phyloP scores from a whole-genome alignment of 192 early-diverging fungal genomes.

The Coemansia sp. region DNA sequence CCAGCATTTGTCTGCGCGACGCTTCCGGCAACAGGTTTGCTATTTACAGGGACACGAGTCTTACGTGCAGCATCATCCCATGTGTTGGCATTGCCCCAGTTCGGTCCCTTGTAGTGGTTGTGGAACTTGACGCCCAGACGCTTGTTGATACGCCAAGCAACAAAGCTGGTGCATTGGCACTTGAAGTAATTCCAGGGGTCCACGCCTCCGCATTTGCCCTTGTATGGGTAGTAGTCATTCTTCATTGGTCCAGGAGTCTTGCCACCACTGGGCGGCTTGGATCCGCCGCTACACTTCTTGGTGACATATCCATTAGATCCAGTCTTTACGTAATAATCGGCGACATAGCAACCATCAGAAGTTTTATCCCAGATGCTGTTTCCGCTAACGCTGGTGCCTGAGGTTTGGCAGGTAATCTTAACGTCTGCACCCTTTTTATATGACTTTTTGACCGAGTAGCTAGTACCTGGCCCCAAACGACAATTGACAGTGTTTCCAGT shows the following conservation, averaged over 20 bases:
- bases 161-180: constrained; percentile 51
- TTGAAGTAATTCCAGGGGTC: constrained; percentile 41
- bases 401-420: constrained; percentile 33
- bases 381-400: constrained; percentile 2
- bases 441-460: background rate
- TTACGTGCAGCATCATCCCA: constrained; percentile 20
- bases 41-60: constrained; percentile 21
- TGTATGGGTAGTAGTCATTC: constrained; percentile 52
- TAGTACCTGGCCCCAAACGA: constrained; percentile 13
- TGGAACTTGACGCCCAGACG: constrained; percentile 39
- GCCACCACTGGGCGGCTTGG: constrained; percentile 13
- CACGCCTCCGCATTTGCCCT: constrained; percentile 17
- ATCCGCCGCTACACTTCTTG: constrained; percentile 16
- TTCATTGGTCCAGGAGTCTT: constrained; percentile 34
- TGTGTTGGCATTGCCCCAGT: background rate
- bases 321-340: constrained; percentile 52
- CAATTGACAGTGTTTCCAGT: constrained; percentile 16
- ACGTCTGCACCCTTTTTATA: constrained; percentile 5
- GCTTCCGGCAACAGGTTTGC: constrained; percentile 14
- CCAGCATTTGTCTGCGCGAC: constrained; percentile 5
- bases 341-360: constrained; percentile 44
- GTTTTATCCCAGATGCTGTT: constrained; percentile 51
- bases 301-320: background rate
- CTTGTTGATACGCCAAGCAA: constrained; percentile 50
- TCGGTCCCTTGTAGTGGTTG: constrained; percentile 38